These are phyloP conservation scores for Ustilago trichophora DNA, from an alignment of 1,284 basidiomycete species.

Conservation along the genomic window DNA sequence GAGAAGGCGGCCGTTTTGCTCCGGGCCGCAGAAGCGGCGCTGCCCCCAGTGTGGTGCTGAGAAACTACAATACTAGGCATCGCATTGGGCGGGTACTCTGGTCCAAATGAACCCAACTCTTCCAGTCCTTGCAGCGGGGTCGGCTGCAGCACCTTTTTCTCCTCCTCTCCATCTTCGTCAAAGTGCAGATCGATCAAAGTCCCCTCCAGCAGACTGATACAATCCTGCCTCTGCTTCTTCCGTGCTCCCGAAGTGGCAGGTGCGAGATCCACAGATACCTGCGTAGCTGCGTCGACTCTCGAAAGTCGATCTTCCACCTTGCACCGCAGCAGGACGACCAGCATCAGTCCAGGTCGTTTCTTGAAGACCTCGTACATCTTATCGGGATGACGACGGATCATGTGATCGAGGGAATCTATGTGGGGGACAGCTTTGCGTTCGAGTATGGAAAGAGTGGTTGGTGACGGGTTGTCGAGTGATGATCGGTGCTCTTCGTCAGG, in stretches of 20 bases:
- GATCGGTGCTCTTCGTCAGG: conserved; percentile 2
- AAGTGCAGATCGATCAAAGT: conserved; percentile 22
- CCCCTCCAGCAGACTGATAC: conserved; percentile 11
- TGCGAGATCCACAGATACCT: not conserved
- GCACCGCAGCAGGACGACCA: conserved; percentile 25
- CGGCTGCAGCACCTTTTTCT: no score
- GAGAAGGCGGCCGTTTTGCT: no score
- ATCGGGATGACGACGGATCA: conserved; percentile 30
- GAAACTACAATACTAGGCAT: conserved; percentile 23
- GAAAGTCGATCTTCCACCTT: conserved; percentile 22
- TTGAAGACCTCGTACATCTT: conserved; percentile 20
- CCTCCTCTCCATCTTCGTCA: no score
- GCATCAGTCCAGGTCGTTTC: conserved; percentile 15
- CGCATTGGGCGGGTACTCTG: no score
- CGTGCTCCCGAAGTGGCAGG: not conserved
- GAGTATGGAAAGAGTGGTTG: conserved; percentile 25
- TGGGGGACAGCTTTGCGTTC: conserved; percentile 15
- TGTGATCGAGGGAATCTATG: conserved; percentile 17
- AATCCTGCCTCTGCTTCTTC: not conserved
- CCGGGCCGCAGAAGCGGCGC: no score
- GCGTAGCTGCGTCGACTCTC: not conserved
- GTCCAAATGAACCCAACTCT: no score
- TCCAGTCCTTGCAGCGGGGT: no score
- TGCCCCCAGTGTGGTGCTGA: conserved; percentile 11
- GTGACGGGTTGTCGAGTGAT: conserved; percentile 12